Evolutionary conservation across 1,284 basidiomycete species (phyloP).

Genomic region (Ceratobasidium sp.): DNA sequence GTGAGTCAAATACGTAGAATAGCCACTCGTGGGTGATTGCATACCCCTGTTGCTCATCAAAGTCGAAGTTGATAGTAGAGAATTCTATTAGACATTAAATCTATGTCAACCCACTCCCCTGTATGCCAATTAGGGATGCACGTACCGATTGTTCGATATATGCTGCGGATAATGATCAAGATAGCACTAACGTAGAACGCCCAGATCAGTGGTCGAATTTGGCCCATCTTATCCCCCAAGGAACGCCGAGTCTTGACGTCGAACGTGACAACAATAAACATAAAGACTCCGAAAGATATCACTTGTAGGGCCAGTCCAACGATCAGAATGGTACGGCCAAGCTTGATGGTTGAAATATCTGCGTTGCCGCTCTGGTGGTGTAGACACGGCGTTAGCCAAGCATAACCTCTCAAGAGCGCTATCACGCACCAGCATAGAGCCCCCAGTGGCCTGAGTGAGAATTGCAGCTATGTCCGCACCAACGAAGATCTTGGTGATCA

Average conservation of each 20-base stretch:
- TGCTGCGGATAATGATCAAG: conserved; percentile 47
- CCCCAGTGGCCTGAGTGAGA: conserved; percentile 47
- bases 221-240: conserved; percentile 25
- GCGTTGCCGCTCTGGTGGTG: conserved; percentile 20
- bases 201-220: conserved; percentile 38
- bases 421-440: conserved; percentile 44
- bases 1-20: conserved; percentile 49
- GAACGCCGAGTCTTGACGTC: conserved; percentile 46
- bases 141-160: conserved; percentile 48
- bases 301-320: conserved; percentile 49
- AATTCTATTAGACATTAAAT: conserved; percentile 45
- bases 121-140: not conserved
- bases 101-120: not conserved
- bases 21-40: conserved; percentile 50
- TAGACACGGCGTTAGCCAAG: not conserved
- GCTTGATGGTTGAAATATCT: conserved; percentile 39
- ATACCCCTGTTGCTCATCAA: conserved; percentile 47
- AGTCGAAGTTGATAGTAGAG: conserved; percentile 46
- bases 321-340: conserved; percentile 47
- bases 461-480: conserved; percentile 46
- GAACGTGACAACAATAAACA: conserved; percentile 48
- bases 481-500: conserved; percentile 50
- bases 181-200: conserved; percentile 47
- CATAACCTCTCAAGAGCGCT: too few species aligned
- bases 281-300: conserved; percentile 48